These are phyloP conservation scores for Peziza echinospora DNA, from an alignment of 495 filamentous ascomycete genomes.

Conservation along the genomic window DNA sequence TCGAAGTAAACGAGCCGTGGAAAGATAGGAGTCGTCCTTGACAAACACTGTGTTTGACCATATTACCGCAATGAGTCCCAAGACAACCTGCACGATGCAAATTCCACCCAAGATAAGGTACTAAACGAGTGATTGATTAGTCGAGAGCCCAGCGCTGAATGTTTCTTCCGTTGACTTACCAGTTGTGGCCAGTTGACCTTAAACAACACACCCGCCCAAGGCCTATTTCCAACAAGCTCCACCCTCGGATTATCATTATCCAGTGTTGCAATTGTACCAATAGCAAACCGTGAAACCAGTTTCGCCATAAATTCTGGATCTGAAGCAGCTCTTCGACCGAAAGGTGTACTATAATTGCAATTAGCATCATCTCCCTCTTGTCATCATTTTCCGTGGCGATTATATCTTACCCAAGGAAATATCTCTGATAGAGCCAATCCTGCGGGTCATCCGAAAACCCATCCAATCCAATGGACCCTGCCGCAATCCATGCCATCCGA, in stretches of 20 bases:
- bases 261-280: constrained; percentile 11
- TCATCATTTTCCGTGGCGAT: background rate
- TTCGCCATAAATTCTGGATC: background rate
- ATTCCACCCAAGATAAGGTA: constrained; percentile 11
- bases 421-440: background rate
- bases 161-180: background rate
- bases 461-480: constrained; percentile 11
- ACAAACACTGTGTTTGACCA: constrained; percentile 15
- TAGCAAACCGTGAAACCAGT: constrained; percentile 4
- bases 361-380: constrained; percentile 1
- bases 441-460: constrained; percentile 7
- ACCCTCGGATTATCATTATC: constrained; percentile 3
- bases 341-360: constrained; percentile 1
- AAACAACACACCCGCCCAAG: constrained; percentile 13
- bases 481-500: constrained; percentile 8
- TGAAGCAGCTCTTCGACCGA: background rate
- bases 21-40: constrained; percentile 18
- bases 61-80: constrained; percentile 10
- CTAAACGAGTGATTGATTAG: too few species aligned
- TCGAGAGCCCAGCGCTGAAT: background rate
- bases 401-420: background rate
- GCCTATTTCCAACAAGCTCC: constrained; percentile 5
- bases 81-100: constrained; percentile 7
- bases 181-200: constrained; percentile 12
- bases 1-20: constrained; percentile 13